Evolutionary conservation across 2,329 filamentous ascomycete species (phyloP), one percentile per base, ranked within the genome.

Genomic region (Teratosphaeria gauchensis): DNA sequence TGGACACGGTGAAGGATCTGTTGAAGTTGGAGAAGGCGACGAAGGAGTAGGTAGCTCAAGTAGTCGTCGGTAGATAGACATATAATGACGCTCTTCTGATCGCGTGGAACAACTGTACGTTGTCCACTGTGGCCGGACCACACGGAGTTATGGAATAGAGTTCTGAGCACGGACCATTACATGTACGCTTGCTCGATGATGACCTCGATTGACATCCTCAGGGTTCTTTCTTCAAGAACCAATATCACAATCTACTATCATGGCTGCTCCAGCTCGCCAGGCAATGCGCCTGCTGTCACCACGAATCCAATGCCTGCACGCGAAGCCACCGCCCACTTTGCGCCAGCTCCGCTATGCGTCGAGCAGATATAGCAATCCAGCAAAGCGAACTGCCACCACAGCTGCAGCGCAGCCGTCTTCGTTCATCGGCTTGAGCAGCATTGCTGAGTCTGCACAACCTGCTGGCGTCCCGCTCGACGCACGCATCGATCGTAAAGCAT

Each of bases 331-430:
- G n/a, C 46, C 62, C 56, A 24, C 51, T 58, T 57, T 63, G 58
- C 57, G 56, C 4, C 66, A 70, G 53, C 63, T 67, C 51, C 65
- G 68, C 55, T 60, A 62, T 56, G 62, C 63, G 31, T 70, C 71
- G 8, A 66, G 66, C n/a, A 64, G 71, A 42, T 73, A 73, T 62
- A 72, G 70, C 64, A 68, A 70, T 55, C 69, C 71, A 14, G 53
- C 65, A 38, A 68, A 64, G 55, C 67, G 70, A 28, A 56, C 59
- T 48, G 63, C 66, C 46, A 56, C 67, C n/a, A 62, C 66, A 31
- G 61, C 65, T 14, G 59, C 65, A 48, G 16, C 3, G 11, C 61
- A 62, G 46, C 56, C 59, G 54, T 64, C 62, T 2, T 66, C 63
- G 11, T 68, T 69, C 55, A 57, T 64, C 9, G 63, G 53, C 51